A percentile compares a stretch with the other conserved stretches of the same genome.
These are phyloP conservation scores for Strigomonas culicis DNA, from an alignment of 208 protist species.

Conservation along the genomic window DNA sequence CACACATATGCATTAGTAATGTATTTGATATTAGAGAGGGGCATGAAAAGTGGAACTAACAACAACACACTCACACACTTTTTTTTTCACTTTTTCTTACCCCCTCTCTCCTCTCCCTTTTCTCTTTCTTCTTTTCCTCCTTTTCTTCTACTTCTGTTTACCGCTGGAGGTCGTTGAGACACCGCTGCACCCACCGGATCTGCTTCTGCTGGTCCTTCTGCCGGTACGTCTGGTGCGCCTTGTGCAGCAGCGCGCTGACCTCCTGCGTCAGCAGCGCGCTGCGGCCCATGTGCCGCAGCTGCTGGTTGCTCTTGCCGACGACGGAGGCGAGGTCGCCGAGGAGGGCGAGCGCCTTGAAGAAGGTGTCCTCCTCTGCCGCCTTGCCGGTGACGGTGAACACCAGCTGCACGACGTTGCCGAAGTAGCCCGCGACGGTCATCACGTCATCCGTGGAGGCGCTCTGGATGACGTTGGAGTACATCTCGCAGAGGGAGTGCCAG, in stretches of 20 bases:
- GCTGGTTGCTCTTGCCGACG: slow-evolving; percentile 32
- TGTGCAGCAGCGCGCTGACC: slow-evolving; percentile 31
- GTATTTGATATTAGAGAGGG: neutral
- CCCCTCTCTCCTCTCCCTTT: neutral
- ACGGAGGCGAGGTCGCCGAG: slow-evolving; percentile 85
- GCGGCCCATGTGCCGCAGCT: slow-evolving; percentile 62
- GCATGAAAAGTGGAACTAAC: neutral
- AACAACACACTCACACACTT: too few species aligned
- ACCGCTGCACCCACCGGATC: slow-evolving; percentile 56
- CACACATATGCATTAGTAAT: slow-evolving; percentile 4
- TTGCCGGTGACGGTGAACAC: slow-evolving; percentile 54
- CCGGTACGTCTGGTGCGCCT: slow-evolving; percentile 24
- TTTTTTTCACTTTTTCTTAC: neutral
- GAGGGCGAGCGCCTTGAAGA: slow-evolving; percentile 58
- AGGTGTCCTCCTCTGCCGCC: slow-evolving; percentile 39
- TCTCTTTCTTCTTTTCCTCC: neutral
- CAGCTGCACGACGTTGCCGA: slow-evolving; percentile 68
- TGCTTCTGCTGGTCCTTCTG: slow-evolving; percentile 59
- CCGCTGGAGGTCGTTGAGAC: slow-evolving; percentile 44
- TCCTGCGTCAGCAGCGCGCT: slow-evolving; percentile 43
- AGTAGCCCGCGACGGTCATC: slow-evolving; percentile 40
- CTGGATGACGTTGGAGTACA: slow-evolving; percentile 83
- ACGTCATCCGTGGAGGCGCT: slow-evolving; percentile 32
- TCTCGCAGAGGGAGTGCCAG: slow-evolving; percentile 59
- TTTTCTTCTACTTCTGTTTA: slow-evolving; percentile 14